These are phyloP conservation scores for Xylaria sp. DNA, from an alignment of 2,329 filamentous ascomycete genomes.

Conservation along the genomic window DNA sequence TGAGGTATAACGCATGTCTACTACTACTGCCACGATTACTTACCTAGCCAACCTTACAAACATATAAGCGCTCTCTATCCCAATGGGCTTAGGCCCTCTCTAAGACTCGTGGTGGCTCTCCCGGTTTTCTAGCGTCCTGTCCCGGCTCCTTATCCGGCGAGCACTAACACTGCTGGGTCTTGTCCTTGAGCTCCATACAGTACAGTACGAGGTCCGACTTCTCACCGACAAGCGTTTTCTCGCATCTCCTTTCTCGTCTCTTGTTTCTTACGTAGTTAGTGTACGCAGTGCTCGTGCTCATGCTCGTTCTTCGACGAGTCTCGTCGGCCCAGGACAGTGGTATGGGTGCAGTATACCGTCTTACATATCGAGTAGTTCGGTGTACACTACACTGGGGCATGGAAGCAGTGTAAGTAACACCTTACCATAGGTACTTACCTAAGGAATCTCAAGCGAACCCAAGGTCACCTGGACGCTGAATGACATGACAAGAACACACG, in stretches of 20 bases:
- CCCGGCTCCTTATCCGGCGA: constrained; percentile 29
- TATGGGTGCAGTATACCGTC: background rate
- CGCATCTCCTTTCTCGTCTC: too few relatives aligned
- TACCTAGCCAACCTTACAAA: background rate
- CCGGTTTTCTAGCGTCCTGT: constrained; percentile 14
- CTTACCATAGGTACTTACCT: background rate
- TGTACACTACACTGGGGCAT: background rate
- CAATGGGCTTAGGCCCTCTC: background rate
- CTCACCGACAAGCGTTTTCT: constrained; percentile 25
- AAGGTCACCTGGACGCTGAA: constrained; percentile 9
- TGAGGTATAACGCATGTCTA: too few relatives aligned
- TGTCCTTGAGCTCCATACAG: constrained; percentile 18
- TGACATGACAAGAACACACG: background rate
- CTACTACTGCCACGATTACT: background rate
- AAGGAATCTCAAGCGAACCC: constrained; percentile 8
- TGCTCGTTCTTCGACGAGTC: background rate
- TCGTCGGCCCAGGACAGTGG: background rate
- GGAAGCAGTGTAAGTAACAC: constrained; percentile 9
- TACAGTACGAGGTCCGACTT: background rate
- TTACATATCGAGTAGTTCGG: background rate
- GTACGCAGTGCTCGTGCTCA: background rate
- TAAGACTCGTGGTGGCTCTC: background rate
- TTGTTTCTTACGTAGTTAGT: too few relatives aligned
- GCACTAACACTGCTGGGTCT: constrained; percentile 18
- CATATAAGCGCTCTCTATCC: background rate